Evolutionary conservation across 306 rosid species (phyloP).

Genomic region (Prunus padus): DNA sequence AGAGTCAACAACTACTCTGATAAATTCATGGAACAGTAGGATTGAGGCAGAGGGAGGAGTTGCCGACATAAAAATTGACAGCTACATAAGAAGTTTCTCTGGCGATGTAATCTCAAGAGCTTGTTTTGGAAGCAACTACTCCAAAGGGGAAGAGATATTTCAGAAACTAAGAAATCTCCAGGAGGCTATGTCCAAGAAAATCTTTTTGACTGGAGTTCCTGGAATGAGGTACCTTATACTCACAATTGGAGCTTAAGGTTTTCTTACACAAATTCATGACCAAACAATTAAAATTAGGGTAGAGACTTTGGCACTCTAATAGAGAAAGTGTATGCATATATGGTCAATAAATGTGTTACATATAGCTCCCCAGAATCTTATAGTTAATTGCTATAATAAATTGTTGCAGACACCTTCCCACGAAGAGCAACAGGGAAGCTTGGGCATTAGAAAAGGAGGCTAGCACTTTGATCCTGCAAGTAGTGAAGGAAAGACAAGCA

Average conservation of each 20-base stretch:
- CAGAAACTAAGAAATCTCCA: constrained; percentile 16
- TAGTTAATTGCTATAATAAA: background rate
- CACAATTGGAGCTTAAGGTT: too few species aligned
- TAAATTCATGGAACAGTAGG: constrained; percentile 8
- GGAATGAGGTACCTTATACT: background rate
- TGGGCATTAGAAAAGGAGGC: constrained; percentile 50
- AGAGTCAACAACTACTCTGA: constrained; percentile 1
- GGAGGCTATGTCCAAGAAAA: constrained; percentile 22
- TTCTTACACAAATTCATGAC: too few species aligned
- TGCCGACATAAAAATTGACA: constrained; percentile 6
- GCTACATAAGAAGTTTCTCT: constrained; percentile 2
- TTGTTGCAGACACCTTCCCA: constrained; percentile 41
- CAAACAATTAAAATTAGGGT: too few species aligned
- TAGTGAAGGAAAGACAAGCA: constrained; percentile 15
- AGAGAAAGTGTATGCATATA: too few species aligned
- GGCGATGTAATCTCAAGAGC: constrained; percentile 31
- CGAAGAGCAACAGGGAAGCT: constrained; percentile 47
- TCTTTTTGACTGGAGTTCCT: background rate
- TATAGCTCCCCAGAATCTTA: background rate
- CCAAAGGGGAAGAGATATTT: constrained; percentile 20
- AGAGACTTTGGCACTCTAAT: too few species aligned
- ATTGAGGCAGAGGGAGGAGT: constrained; percentile 6
- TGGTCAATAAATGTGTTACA: background rate
- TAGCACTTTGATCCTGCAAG: constrained; percentile 28
- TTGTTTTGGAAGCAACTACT: constrained; percentile 22